Evolutionary conservation across 345 rosid genomes (phyloP), one percentile per base, ranked within the genome.

Genomic region (Balakata baccata): DNA sequence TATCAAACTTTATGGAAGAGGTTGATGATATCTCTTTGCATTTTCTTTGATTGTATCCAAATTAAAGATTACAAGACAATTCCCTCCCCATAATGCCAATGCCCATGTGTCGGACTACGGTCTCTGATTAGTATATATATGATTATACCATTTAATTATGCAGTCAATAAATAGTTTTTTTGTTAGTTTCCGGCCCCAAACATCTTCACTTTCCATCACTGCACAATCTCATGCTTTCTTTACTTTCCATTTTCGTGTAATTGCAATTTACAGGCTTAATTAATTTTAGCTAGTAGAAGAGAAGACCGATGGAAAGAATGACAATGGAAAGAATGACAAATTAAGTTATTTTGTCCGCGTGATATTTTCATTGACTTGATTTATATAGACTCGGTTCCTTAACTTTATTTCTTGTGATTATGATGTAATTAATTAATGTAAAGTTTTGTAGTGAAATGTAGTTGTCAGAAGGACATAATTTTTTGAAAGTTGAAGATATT

Each of bases 31-130:
- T 78, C 77, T 70, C 79, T 80, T 23, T 84, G 77, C 67, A 2
- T 5, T 75, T 73, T 81, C 81, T 81, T 71, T 76, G 85, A 85
- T 82, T 66, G 82, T 77, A 78, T 72, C 87, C 78, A 82, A 76
- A 81, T 78, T 80, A 82, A 75, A 84, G 82, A 84, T 81, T 6
- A 77, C 74, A 80, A 78, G 85, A 80, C 87, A 84, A 77, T 63
- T 5, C 69, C 12, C 38, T 14, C 12, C 9, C 71, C 23, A 81
- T 77, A 73, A 81, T 83, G 79, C 77, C 68, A 81, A 77, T 72
- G 81, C 79, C 52, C 83, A 46, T 72, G 25, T 76, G 78, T 79
- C 80, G 75, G 76, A 43, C 67, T 68, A 60, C 38, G 78, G 54
- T 71, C 65, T 70, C 70, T 75, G 71, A 43, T 67, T 72, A 67